Percentiles rank a stretch among this genome's conserved stretches.
Conservation (phyloP, 2,329 filamentous ascomycete genomes). For the Paraphoma sp. region DNA sequence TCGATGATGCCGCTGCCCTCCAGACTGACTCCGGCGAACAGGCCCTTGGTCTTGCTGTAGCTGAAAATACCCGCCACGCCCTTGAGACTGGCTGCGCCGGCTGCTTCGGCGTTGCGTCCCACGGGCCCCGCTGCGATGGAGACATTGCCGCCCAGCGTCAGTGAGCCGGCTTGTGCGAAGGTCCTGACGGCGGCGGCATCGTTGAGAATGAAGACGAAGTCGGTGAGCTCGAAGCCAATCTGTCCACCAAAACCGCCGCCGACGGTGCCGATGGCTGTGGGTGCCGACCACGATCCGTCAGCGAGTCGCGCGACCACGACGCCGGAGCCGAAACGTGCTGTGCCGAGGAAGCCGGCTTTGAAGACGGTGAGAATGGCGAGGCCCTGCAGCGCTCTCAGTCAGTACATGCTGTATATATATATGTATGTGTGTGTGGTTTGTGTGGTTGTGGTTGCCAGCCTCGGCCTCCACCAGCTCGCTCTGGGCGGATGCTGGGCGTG, state of each 20-base stretch:
- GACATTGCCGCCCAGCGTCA: slow-evolving; percentile 95
- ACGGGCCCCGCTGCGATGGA: slow-evolving; percentile 93
- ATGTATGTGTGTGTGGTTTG: too few species aligned
- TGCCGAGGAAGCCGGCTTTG: slow-evolving; percentile 86
- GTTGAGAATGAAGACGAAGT: slow-evolving; percentile 99
- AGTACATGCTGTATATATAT: not conserved
- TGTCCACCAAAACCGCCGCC: slow-evolving; percentile 85
- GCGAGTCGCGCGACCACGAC: slow-evolving; percentile 80
- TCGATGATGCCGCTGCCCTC: slow-evolving; percentile 95
- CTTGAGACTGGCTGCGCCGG: slow-evolving; percentile 88
- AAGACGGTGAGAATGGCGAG: slow-evolving; percentile 86
- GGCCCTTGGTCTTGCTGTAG: slow-evolving; percentile 96
- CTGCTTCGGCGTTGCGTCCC: slow-evolving; percentile 93
- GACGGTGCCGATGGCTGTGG: slow-evolving; percentile 79
- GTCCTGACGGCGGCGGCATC: slow-evolving; percentile 87
- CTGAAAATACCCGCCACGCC: slow-evolving; percentile 92
- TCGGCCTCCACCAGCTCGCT: slow-evolving; percentile 1
- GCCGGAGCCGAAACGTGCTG: slow-evolving; percentile 80
- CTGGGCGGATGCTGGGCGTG: slow-evolving; percentile 10
- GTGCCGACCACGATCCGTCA: slow-evolving; percentile 81
- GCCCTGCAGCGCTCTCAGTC: slow-evolving; percentile 57
- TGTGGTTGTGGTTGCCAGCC: not conserved
- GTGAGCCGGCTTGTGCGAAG: slow-evolving; percentile 88
- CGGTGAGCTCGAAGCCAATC: slow-evolving; percentile 86
- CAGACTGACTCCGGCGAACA: slow-evolving; percentile 94